Evolutionary conservation across 345 rosid genomes (phyloP).

Genomic region (Clausena lansium): DNA sequence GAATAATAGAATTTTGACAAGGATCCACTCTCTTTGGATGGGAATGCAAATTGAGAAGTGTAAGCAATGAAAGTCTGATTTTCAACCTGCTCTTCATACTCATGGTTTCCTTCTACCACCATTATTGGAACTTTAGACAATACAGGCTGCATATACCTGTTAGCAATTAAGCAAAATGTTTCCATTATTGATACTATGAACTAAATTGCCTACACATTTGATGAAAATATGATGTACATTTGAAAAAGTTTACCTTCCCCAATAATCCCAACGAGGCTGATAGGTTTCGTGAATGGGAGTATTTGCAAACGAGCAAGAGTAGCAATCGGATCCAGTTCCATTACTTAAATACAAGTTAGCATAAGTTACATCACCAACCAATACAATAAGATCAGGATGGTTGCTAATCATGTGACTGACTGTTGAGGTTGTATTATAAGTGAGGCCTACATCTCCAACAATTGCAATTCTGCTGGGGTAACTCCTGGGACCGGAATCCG

Average conservation of each 20-base stretch:
- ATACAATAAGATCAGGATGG: constrained; percentile 63
- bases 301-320: constrained; percentile 50
- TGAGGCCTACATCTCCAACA: constrained; percentile 79
- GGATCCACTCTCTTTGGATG: constrained; percentile 63
- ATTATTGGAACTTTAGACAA: constrained; percentile 69
- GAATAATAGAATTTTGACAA: constrained; percentile 68
- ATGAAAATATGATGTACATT: background rate
- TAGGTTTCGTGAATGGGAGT: constrained; percentile 76
- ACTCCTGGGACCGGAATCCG: constrained; percentile 48
- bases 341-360: constrained; percentile 79
- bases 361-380: constrained; percentile 72
- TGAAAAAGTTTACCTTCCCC: constrained; percentile 57
- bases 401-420: constrained; percentile 52
- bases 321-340: constrained; percentile 79
- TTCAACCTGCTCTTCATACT: constrained; percentile 58
- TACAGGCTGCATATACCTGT: constrained; percentile 75
- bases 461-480: constrained; percentile 68
- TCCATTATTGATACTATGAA: background rate
- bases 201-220: background rate
- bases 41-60: constrained; percentile 74
- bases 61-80: constrained; percentile 60
- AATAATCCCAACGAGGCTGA: constrained; percentile 91
- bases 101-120: constrained; percentile 81
- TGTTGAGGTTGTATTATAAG: constrained; percentile 77
- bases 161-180: background rate